Evolutionary conservation across 192 early-diverging fungal genomes (phyloP), one percentile per base, ranked within the genome.

Genomic region (Backusella morwellensis): DNA sequence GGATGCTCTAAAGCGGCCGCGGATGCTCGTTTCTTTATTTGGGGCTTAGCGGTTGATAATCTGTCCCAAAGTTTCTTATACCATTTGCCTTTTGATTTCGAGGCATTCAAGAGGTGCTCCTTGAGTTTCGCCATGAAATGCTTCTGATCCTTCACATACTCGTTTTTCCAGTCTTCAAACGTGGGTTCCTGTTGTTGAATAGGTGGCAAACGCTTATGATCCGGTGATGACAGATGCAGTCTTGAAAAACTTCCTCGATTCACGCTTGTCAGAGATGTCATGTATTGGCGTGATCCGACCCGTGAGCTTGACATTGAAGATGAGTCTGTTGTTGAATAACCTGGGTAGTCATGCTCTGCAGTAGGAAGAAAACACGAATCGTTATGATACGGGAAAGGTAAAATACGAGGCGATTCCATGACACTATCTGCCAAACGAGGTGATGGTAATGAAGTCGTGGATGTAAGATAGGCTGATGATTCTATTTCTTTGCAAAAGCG

Each of bases 371-470:
- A 78, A 34, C 21, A 73, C 8, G 70, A 66, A 35, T 72, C 71
- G 6, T 78, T 78, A 23, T 78, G 77, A 50, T 78, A 78, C 23
- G 71, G 71, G 8, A 73, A 73, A 12, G 71, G 77, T 52, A 77
- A 63, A 14, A 73, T 3, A 19, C 77, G 71, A 6, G 77, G 70
- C 4, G 71, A 73, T 66, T 73, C 63, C 5, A 73, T 66, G 4
- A 76, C 75, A 36, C 67, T 34, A 35, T 76, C 75, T 29, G 56
- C 11, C 26, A 23, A 9, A 8, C 56, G 56, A 26, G 56, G 26
- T 2, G n/a, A 21, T 68, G 74, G 23, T 41, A 19, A 32, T 19
- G 41, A 32, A 14, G 12, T n/a, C 8, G 23, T 63, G 56, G 56
- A 63, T 29, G 56, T 14, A 23, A 63, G 9, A 14, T 63, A 12